Evolutionary conservation across 192 early-diverging fungal genomes (phyloP).

Genomic region (Podochytrium sp.): DNA sequence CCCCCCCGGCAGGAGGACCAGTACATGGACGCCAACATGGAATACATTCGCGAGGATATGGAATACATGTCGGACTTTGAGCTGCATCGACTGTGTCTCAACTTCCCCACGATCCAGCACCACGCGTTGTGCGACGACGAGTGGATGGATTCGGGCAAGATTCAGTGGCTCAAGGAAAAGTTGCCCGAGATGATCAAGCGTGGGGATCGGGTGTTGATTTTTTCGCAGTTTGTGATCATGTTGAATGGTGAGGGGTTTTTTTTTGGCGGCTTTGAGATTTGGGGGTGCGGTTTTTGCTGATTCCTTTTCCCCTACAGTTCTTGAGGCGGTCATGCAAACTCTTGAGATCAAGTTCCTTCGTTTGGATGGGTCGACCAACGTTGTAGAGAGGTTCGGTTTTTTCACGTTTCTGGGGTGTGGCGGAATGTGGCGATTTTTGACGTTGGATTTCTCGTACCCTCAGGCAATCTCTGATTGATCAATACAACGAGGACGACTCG

Average conservation of each 20-base stretch:
- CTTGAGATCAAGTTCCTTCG: slow-evolving; percentile 42
- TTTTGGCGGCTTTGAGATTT: neutral
- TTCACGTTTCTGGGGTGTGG: neutral
- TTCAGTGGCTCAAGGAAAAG: slow-evolving; percentile 60
- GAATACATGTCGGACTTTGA: slow-evolving; percentile 86
- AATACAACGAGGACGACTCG: slow-evolving; percentile 69
- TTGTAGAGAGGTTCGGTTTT: slow-evolving; percentile 34
- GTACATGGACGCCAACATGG: slow-evolving; percentile 73
- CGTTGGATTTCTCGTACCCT: too few species aligned
- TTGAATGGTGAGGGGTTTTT: slow-evolving; percentile 40
- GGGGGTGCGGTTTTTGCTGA: neutral
- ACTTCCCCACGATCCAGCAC: slow-evolving; percentile 50
- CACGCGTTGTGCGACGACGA: slow-evolving; percentile 54
- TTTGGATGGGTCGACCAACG: slow-evolving; percentile 41
- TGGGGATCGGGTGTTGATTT: slow-evolving; percentile 53
- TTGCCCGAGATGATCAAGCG: slow-evolving; percentile 56
- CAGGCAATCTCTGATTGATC: slow-evolving; percentile 71
- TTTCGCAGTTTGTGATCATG: slow-evolving; percentile 61
- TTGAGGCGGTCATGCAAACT: slow-evolving; percentile 48
- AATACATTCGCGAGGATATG: slow-evolving; percentile 88
- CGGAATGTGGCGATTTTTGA: too few species aligned
- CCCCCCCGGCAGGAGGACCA: slow-evolving; percentile 70
- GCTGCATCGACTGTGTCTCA: slow-evolving; percentile 69
- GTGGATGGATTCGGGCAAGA: slow-evolving; percentile 80
- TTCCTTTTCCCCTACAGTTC: slow-evolving; percentile 11